phyloP scores from a whole-genome alignment of 371 early-diverging fungal genomes.

The Mycotypha africana region DNA sequence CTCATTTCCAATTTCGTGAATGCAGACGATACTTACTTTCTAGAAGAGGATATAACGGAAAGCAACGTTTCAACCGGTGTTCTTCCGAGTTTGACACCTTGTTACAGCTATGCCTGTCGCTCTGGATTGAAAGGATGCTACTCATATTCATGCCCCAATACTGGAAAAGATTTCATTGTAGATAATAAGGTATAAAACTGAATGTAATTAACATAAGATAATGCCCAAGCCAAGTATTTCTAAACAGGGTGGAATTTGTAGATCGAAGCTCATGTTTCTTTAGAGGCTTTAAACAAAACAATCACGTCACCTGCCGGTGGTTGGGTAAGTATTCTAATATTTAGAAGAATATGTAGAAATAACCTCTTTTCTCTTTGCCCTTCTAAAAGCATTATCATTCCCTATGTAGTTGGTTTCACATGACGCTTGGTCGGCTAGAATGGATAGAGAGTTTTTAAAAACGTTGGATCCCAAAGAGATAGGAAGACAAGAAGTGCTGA shows the following conservation, averaged over 20 bases:
- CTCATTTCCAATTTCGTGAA: constrained; percentile 23
- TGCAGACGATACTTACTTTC: constrained; percentile 27
- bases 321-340: constrained; percentile 3
- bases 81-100: constrained; percentile 16
- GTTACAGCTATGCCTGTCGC: constrained; percentile 19
- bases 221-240: not conserved
- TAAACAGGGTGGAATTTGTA: no score
- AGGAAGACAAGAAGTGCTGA: constrained; percentile 86
- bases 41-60: constrained; percentile 21
- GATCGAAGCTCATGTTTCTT: constrained; percentile 5
- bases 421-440: constrained; percentile 59
- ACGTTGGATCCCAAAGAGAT: constrained; percentile 66
- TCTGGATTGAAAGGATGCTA: constrained; percentile 22
- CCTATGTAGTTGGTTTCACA: constrained; percentile 20
- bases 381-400: no score
- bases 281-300: not conserved
- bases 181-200: constrained; percentile 6
- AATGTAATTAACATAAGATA: not conserved
- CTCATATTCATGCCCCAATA: constrained; percentile 21
- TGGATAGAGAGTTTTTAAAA: constrained; percentile 65
- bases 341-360: no score
- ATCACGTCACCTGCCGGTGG: constrained; percentile 14
- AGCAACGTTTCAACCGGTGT: constrained; percentile 18
- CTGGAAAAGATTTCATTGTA: constrained; percentile 7
- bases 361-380: no score